Evolutionary conservation across 495 filamentous ascomycete genomes (phyloP).

Genomic region (Aspergillus sparsus): DNA sequence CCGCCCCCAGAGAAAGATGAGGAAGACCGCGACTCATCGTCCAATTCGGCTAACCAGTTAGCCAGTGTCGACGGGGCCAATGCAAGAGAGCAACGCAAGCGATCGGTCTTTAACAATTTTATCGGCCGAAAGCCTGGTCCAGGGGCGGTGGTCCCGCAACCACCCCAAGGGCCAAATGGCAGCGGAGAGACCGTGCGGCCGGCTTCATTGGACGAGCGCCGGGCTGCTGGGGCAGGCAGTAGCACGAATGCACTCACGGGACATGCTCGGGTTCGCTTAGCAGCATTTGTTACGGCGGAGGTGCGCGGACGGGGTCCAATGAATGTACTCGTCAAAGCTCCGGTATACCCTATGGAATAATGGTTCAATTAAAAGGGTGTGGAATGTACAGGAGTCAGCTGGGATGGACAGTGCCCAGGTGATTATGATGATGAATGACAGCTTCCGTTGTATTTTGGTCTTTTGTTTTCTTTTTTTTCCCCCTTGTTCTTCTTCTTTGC

Average conservation of each 20-base stretch:
- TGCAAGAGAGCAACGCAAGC: slow-evolving; percentile 38
- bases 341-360: slow-evolving; percentile 72
- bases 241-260: slow-evolving; percentile 21
- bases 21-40: slow-evolving; percentile 17
- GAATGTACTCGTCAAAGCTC: slow-evolving; percentile 83
- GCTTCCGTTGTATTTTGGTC: background rate
- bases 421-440: background rate
- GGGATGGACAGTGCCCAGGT: background rate
- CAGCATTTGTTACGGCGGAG: slow-evolving; percentile 83
- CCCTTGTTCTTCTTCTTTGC: background rate
- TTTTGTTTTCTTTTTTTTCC: background rate
- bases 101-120: slow-evolving; percentile 52
- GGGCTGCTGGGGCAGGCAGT: background rate
- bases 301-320: slow-evolving; percentile 62
- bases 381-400: too few species aligned
- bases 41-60: slow-evolving; percentile 10
- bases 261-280: slow-evolving; percentile 63
- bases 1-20: slow-evolving; percentile 26
- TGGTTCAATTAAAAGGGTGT: background rate
- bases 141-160: slow-evolving; percentile 16
- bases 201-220: background rate
- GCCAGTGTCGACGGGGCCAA: background rate
- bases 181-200: slow-evolving; percentile 16
- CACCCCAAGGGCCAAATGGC: slow-evolving; percentile 19
- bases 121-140: slow-evolving; percentile 41